Evolutionary conservation across 768 basidiomycete species (phyloP), one percentile per base, ranked within the genome.

Genomic region (Antrodiella citrinella): DNA sequence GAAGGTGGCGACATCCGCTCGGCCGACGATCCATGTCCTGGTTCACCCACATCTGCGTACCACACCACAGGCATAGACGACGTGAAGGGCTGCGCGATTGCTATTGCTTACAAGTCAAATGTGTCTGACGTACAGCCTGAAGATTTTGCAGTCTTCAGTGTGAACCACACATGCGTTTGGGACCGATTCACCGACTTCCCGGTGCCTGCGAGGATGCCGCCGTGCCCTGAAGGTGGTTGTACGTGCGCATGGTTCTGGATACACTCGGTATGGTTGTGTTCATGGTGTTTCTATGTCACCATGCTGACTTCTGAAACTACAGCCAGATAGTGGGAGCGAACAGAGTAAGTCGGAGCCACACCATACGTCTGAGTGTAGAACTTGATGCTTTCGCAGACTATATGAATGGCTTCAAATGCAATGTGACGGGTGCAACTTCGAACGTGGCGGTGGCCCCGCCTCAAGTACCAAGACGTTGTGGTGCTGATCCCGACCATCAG

Each of bases 161-260:
- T 84, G 4, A 84, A 84, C 59, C 78, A 81, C 40, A 79, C 76
- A 2, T 84, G 82, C 53, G 82, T 84, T 0, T 86, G 81, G 82
- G 72, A 68, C 38, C 69, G 80, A 19, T 74, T 75, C 56, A 85
- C 79, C 3, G 72, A 75, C 25, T 86, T 86, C 51, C 53, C 70
- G 26, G 80, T 86, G 7, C 85, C 84, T 0, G 68, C 60, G 10
- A 65, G 63, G 9, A 78, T 86, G 77, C 84, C 84, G 0, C 67
- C 78, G 18, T 86, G 84, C 56, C 80, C 81, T 0, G 55, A 72
- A 0, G 74, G 73, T 18, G 76, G 74, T 20, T 86, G 84, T 56
- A 70, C 68, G 13, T 86, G 84, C 64, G 74, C 81, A 4, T 84
- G 76, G 64, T 80, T 80, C 57, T 84, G 82, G 82, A 75, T 82